These are phyloP conservation scores for Aspergillus ruber DNA, from an alignment of 2,329 filamentous ascomycete species.

Conservation along the genomic window DNA sequence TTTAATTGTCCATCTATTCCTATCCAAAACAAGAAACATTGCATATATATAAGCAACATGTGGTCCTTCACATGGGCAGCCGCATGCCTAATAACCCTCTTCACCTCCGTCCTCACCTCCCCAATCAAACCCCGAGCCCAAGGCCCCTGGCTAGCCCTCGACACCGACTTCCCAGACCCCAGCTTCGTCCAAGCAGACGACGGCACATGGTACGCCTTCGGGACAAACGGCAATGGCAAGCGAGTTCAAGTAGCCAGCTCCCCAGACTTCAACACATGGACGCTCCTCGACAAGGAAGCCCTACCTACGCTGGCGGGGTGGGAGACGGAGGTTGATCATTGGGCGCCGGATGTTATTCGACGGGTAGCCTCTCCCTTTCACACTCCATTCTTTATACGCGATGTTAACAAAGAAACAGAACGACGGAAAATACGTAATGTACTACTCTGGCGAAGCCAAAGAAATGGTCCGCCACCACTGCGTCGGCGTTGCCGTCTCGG, in stretches of 20 bases:
- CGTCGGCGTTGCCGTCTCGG: conserved; percentile 51
- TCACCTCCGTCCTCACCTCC: conserved; percentile 11
- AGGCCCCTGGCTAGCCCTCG: conserved; percentile 21
- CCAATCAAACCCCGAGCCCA: conserved; percentile 13
- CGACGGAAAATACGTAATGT: conserved; percentile 53
- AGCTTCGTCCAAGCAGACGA: conserved; percentile 43
- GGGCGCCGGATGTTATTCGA: conserved; percentile 56
- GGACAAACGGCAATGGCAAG: conserved; percentile 46
- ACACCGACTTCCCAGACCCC: conserved; percentile 37
- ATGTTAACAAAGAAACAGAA: conserved; percentile 15
- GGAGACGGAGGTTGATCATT: conserved; percentile 50
- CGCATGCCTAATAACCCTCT: background rate
- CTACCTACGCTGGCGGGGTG: conserved; percentile 50
- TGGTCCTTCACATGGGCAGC: background rate
- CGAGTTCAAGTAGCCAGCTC: conserved; percentile 52
- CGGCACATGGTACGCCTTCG: conserved; percentile 54
- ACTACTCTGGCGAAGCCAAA: conserved; percentile 49
- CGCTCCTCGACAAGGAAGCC: conserved; percentile 47
- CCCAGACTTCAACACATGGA: conserved; percentile 43
- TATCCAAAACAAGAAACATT: too few relatives aligned
- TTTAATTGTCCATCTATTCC: too few relatives aligned
- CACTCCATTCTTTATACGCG: background rate
- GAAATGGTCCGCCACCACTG: conserved; percentile 45
- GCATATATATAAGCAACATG: too few relatives aligned
- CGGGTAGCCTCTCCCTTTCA: conserved; percentile 27